phyloP scores from a whole-genome alignment of 2,329 filamentous ascomycete species.

The Epichloe sylvatica region DNA sequence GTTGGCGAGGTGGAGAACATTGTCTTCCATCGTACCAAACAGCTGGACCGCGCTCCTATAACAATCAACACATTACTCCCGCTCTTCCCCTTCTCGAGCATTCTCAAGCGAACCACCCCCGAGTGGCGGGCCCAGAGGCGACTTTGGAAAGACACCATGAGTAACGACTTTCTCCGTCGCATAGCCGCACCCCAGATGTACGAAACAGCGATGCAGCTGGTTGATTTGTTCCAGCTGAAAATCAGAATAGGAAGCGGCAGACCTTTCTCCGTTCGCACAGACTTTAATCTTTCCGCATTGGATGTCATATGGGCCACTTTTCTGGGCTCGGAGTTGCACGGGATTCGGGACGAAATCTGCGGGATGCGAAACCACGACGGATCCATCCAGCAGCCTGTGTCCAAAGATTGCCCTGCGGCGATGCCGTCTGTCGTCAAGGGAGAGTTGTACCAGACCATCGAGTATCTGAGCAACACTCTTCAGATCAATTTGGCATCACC shows the following conservation, averaged over 20 bases:
- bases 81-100: conserved; percentile 20
- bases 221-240: conserved; percentile 23
- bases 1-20: conserved; percentile 29
- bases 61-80: conserved; percentile 19
- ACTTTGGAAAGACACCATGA: conserved; percentile 25
- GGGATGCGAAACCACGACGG: neutral
- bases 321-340: conserved; percentile 12
- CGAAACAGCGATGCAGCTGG: conserved; percentile 14
- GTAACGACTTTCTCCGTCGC: conserved; percentile 19
- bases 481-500: neutral
- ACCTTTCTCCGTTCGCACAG: conserved; percentile 12
- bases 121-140: conserved; percentile 20
- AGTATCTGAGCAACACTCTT: neutral
- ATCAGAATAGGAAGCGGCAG: conserved; percentile 12
- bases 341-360: neutral
- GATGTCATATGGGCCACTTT: conserved; percentile 18
- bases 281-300: conserved; percentile 18
- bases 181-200: conserved; percentile 20
- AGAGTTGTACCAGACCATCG: neutral
- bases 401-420: neutral
- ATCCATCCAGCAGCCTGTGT: neutral
- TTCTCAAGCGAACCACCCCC: conserved; percentile 16
- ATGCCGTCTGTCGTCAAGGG: neutral
- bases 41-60: conserved; percentile 28
- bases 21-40: conserved; percentile 24